phyloP scores from a whole-genome alignment of 495 filamentous ascomycete species.

The Aspergillus carlsbadensis region DNA sequence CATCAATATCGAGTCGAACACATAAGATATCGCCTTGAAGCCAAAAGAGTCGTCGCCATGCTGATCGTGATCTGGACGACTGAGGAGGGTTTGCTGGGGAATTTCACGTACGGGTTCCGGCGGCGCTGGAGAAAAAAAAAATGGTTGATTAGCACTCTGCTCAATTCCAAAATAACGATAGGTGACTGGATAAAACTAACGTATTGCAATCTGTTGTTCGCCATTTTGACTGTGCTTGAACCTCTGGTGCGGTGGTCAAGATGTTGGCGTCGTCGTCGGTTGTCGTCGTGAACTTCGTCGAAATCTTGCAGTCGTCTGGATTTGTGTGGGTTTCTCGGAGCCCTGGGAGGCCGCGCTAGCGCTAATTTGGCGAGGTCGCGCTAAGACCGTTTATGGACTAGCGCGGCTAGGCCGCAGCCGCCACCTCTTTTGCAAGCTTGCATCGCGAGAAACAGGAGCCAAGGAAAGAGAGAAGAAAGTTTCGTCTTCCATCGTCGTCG shows the following conservation, averaged over 20 bases:
- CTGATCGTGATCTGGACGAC: slow-evolving; percentile 8
- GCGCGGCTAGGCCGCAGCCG: slow-evolving; percentile 28
- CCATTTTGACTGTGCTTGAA: slow-evolving; percentile 59
- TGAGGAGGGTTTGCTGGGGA: slow-evolving; percentile 13
- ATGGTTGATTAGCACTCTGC: slow-evolving; percentile 24
- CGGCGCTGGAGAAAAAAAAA: slow-evolving; percentile 57
- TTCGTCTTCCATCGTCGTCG: slow-evolving; percentile 34
- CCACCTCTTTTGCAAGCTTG: slow-evolving; percentile 38
- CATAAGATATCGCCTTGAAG: slow-evolving; percentile 8
- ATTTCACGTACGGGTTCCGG: slow-evolving; percentile 80
- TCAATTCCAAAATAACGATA: neutral
- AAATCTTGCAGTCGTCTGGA: slow-evolving; percentile 41
- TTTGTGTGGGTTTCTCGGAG: slow-evolving; percentile 52
- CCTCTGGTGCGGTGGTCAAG: slow-evolving; percentile 43
- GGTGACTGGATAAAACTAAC: slow-evolving; percentile 45
- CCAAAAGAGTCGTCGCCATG: too few species aligned
- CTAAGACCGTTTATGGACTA: slow-evolving; percentile 21
- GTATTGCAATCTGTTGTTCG: slow-evolving; percentile 71
- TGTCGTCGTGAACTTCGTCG: slow-evolving; percentile 53
- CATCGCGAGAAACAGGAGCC: slow-evolving; percentile 31
- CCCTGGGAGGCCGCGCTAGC: slow-evolving; percentile 42
- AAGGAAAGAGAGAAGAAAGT: slow-evolving; percentile 9
- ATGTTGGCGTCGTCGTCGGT: slow-evolving; percentile 54
- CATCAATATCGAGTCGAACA: slow-evolving; percentile 36
- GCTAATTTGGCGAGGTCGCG: slow-evolving; percentile 47